These are phyloP conservation scores for Protea cynaroides DNA, from an alignment of 164 flowering plant species.

Conservation along the genomic window DNA sequence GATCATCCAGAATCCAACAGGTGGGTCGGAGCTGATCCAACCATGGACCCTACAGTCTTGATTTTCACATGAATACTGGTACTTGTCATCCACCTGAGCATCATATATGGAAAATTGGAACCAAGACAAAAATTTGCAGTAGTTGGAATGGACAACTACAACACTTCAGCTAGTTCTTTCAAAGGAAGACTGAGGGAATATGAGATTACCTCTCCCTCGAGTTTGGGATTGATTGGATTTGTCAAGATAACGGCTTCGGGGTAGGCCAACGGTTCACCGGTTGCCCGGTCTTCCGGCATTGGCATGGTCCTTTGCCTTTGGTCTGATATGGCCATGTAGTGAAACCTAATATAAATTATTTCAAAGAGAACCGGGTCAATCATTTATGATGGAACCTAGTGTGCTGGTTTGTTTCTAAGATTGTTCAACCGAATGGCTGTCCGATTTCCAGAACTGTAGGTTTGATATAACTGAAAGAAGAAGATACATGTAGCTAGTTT, in stretches of 20 bases:
- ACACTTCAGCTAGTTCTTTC: no score
- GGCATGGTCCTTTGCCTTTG: conserved; percentile 78
- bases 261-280: conserved; percentile 62
- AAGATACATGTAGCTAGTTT: no score
- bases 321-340: conserved; percentile 88
- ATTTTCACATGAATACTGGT: conserved; percentile 72
- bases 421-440: no score
- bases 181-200: no score
- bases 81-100: conserved; percentile 98
- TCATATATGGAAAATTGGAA: conserved; percentile 14
- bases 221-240: conserved; percentile 51
- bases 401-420: no score
- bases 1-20: conserved; percentile 82
- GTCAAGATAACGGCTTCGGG: conserved; percentile 79
- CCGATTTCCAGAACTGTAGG: no score
- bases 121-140: no score
- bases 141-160: no score
- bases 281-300: conserved; percentile 70
- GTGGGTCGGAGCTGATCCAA: conserved; percentile 60
- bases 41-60: conserved; percentile 74
- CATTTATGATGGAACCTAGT: no score
- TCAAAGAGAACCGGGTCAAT: no score
- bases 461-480: no score
- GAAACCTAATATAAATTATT: conserved; percentile 55
- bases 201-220: conserved; percentile 53